These are phyloP conservation scores for Auxenochlorella protothecoides DNA, from an alignment of 139 green algal species.

Conservation along the genomic window DNA sequence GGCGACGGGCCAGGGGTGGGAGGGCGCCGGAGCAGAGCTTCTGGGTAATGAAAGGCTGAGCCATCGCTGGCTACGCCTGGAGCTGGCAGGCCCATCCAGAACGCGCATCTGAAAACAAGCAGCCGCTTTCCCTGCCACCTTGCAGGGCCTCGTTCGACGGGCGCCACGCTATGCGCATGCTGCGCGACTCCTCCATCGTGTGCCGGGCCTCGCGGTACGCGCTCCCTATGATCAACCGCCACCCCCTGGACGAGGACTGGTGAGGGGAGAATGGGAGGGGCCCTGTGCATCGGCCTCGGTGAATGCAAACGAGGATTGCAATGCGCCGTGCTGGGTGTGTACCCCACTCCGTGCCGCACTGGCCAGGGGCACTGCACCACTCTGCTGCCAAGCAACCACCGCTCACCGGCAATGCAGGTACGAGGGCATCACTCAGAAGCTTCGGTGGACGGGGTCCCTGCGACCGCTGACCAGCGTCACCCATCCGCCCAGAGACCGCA, in stretches of 20 bases:
- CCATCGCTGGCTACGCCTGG: too few relatives aligned
- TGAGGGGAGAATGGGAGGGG: background rate
- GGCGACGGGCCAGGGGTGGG: background rate
- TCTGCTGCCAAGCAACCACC: background rate
- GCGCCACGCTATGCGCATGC: conserved; percentile 47
- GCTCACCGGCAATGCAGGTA: conserved; percentile 26
- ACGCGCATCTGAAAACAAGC: too few relatives aligned
- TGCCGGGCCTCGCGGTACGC: conserved; percentile 57
- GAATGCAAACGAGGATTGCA: background rate
- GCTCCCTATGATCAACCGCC: conserved; percentile 70
- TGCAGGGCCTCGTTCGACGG: conserved; percentile 68
- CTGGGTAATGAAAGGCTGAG: too few relatives aligned
- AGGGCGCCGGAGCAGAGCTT: too few relatives aligned
- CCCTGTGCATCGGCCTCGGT: background rate
- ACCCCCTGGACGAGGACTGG: conserved; percentile 67
- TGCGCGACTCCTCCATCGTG: conserved; percentile 41
- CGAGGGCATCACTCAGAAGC: conserved; percentile 73
- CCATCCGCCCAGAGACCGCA: too few relatives aligned
- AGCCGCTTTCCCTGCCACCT: too few relatives aligned
- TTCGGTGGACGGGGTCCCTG: conserved; percentile 66
- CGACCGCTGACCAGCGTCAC: background rate
- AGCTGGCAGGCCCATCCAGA: too few relatives aligned
- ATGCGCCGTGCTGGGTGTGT: background rate
- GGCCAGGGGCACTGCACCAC: background rate
- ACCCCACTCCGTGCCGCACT: background rate